Base-by-base conservation (phyloP, 208 protist species). In the Herpetomonas samuelpessoai region DNA sequence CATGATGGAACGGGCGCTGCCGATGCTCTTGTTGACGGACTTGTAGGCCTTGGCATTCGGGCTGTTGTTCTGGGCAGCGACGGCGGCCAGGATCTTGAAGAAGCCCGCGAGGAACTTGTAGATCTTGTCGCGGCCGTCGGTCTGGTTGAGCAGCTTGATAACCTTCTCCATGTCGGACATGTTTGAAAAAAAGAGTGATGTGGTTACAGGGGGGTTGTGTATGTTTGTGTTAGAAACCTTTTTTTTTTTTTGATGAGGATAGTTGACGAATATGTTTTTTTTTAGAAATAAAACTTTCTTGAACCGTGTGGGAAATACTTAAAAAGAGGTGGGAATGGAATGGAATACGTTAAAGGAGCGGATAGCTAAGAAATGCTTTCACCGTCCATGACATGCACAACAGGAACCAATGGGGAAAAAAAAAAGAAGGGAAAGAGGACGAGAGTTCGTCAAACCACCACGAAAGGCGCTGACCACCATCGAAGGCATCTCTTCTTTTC, bases 51-150 rank as follows among this genome's bases (percentile, higher is more conserved):
- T 81, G 14, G 69, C 63, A 30, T 60, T 65, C 18, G 70, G 39
- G 56, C 72, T 62, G 64, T 83, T 62, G 53, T 55, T 73, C 54
- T 84, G 55, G 30, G 57, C 58, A 18, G 71, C 71, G 24, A 88
- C 41, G 21, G 62, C 65, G 10, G 76, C 79, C 35, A 93, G 71
- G 41, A 93, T 78, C 76, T 95, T 95, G 62, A 84, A 75, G 47
- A 95, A 41, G 57, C 84, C 85, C 24, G 66, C 81, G 46, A 88
- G 56, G 56, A 82, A 81, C 75, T 96, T 96, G 77, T 95, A 95
- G 65, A 96, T 90, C 81, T 96, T 96, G 65, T 96, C 91, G 49
- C 91, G 88, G 57, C 91, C 91, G 75, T 96, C 91, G 21, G 86
- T 96, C 73, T 85, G 77, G 41, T 59, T 73, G 59, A 96, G 87